These are phyloP conservation scores for Rubroshorea leprosula DNA, from an alignment of 345 rosid genomes.

Conservation along the genomic window DNA sequence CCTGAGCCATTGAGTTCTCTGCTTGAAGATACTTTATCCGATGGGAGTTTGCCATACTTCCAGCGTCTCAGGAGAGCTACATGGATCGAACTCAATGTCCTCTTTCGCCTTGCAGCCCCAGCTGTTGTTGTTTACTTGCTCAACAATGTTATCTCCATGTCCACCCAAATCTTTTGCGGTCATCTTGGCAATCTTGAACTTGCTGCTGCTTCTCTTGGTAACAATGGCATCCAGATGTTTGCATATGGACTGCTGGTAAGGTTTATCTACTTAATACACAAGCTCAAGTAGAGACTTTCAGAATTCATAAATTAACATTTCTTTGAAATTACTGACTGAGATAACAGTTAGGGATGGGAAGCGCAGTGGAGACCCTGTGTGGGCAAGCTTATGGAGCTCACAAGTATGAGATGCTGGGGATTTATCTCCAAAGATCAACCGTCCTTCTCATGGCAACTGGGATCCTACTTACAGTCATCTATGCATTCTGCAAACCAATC, in stretches of 20 bases:
- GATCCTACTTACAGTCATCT: slow-evolving; percentile 26
- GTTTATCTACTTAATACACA: not conserved
- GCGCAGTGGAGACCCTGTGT: slow-evolving; percentile 59
- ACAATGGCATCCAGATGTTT: slow-evolving; percentile 45
- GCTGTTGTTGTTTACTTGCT: slow-evolving; percentile 44
- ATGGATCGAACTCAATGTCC: slow-evolving; percentile 37
- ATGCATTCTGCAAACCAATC: slow-evolving; percentile 38
- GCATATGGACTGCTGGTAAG: slow-evolving; percentile 46
- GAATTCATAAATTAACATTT: no score
- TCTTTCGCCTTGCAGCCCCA: slow-evolving; percentile 39
- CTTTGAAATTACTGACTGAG: not conserved
- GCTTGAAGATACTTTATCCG: slow-evolving; percentile 28
- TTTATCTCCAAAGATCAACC: slow-evolving; percentile 49
- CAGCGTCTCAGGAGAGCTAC: slow-evolving; percentile 25
- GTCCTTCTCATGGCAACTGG: slow-evolving; percentile 41
- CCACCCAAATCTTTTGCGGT: slow-evolving; percentile 46
- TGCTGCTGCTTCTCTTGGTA: slow-evolving; percentile 51
- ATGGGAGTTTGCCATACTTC: slow-evolving; percentile 8
- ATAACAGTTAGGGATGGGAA: slow-evolving; percentile 52
- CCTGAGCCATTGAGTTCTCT: slow-evolving; percentile 14
- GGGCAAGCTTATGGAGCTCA: slow-evolving; percentile 59
- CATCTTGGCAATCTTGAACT: slow-evolving; percentile 54
- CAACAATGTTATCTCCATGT: slow-evolving; percentile 42
- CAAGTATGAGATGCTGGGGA: slow-evolving; percentile 42
- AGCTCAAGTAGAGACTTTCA: no score